Evolutionary conservation across 176 grass and related monocot genomes (phyloP), one percentile per base, ranked within the genome.

Genomic region (Carex cristatella): DNA sequence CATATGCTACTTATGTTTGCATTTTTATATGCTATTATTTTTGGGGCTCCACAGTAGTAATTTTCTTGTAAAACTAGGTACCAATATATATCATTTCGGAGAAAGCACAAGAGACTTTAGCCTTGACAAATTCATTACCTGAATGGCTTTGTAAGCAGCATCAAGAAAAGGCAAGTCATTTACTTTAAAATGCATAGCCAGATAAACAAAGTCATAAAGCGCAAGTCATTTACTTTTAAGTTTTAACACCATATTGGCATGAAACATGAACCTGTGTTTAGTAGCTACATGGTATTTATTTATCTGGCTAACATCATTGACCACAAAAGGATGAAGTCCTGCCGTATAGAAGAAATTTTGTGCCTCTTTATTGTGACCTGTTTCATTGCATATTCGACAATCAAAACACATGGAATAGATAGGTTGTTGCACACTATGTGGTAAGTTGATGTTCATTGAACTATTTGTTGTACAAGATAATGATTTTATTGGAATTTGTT

Each of bases 101-200:
- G 33, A 80, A 79, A 87, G 91, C 88, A 80, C 90, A 92, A 87
- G 91, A 93, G 69, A 88, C 75, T 40, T 81, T 94, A 58, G 44
- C 84, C 51, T 90, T 89, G 84, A 84, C 88, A 46, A 98, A 93
- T 87, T 33, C 91, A 64, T 79, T 93, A 68, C 95, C 95, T 69
- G 95, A 98, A 93, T 98, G 95, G 93, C 88, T 98, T 73, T 95
- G 91, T 65, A 94, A 95, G 58, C 77, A 90, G 61, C 86, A 91
- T 64, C 95, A 98, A 94, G 91, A 93, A 86, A 98, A 93, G 91
- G 95, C 93, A 61, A 66, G 82, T 90, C 15, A 79, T 69, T 62
- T 89, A 64, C 46, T 23, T 84, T 32, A 69, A 66, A 46, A 56
- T 56, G n/a, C 49, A 72, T 81, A 87, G 59, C 18, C 31, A 53